These are phyloP conservation scores for Haplosporangium sp. DNA, from an alignment of 371 early-diverging fungal species.

Conservation along the genomic window DNA sequence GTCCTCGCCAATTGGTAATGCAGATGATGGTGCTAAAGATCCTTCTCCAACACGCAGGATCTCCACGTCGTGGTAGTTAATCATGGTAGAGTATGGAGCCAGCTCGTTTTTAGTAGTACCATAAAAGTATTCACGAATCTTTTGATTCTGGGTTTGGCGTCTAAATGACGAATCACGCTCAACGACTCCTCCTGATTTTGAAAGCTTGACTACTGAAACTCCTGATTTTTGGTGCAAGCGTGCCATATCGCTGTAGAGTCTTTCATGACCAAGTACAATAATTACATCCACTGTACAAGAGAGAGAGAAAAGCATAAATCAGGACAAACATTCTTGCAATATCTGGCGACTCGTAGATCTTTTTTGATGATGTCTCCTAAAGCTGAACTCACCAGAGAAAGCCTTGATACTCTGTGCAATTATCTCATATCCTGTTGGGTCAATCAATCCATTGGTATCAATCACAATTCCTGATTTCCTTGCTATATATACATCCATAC, in stretches of 20 bases:
- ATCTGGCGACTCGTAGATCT: background rate
- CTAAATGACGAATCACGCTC: constrained; percentile 82
- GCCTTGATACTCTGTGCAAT: constrained; percentile 74
- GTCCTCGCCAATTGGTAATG: constrained; percentile 91
- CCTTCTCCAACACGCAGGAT: constrained; percentile 90
- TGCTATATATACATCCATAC: constrained; percentile 22
- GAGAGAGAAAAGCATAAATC: background rate
- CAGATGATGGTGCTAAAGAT: constrained; percentile 88
- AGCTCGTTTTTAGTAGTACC: constrained; percentile 80
- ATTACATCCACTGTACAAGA: constrained; percentile 74
- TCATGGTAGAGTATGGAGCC: constrained; percentile 85
- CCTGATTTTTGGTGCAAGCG: constrained; percentile 62
- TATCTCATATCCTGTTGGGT: constrained; percentile 72
- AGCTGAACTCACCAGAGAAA: constrained; percentile 67
- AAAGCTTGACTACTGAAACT: constrained; percentile 83
- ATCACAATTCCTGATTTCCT: constrained; percentile 75
- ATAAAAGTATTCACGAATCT: constrained; percentile 95
- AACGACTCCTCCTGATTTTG: constrained; percentile 96
- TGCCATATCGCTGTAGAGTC: constrained; percentile 88
- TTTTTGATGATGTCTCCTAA: background rate
- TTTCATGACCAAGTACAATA: constrained; percentile 93
- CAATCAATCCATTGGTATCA: constrained; percentile 75
- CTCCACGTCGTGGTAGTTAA: constrained; percentile 80
- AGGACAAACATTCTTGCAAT: background rate
- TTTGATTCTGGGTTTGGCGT: constrained; percentile 75